A percentile compares a stretch with the other conserved stretches of the same genome.
phyloP scores from a whole-genome alignment of 768 basidiomycete species.

The Suillus subluteus region DNA sequence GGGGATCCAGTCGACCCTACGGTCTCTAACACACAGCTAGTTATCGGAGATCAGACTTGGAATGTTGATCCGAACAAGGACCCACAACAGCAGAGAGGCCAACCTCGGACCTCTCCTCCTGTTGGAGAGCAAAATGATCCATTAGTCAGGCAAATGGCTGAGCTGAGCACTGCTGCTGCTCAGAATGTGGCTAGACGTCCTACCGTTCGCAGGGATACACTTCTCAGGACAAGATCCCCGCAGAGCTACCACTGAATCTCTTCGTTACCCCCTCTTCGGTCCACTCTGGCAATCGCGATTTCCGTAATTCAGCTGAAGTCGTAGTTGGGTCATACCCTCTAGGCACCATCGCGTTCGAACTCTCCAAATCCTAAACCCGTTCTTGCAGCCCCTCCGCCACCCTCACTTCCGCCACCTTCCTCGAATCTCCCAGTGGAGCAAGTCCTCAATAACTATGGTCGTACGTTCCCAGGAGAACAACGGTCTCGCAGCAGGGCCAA shows the following conservation, averaged over 20 bases:
- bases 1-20: constrained; percentile 66
- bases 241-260: constrained; percentile 25
- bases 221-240: constrained; percentile 29
- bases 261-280: constrained; percentile 29
- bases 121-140: constrained; percentile 57
- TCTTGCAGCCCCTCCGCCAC: constrained; percentile 68
- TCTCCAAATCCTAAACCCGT: constrained; percentile 79
- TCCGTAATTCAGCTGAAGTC: constrained; percentile 72
- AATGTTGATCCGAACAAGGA: constrained; percentile 66
- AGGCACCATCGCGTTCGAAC: constrained; percentile 62
- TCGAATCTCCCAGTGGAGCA: constrained; percentile 66
- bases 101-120: constrained; percentile 31
- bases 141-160: constrained; percentile 66
- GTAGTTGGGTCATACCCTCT: constrained; percentile 81
- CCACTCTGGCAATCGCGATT: constrained; percentile 50
- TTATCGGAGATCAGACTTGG: constrained; percentile 68
- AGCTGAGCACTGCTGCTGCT: constrained; percentile 42
- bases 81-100: constrained; percentile 51
- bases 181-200: constrained; percentile 19
- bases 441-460: constrained; percentile 78
- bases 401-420: constrained; percentile 38
- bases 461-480: constrained; percentile 86
- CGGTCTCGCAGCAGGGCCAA: constrained; percentile 60
- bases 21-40: constrained; percentile 61
- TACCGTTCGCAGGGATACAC: constrained; percentile 30